Conservation (phyloP, 192 early-diverging fungal species). For the Chytriomyces sp. region DNA sequence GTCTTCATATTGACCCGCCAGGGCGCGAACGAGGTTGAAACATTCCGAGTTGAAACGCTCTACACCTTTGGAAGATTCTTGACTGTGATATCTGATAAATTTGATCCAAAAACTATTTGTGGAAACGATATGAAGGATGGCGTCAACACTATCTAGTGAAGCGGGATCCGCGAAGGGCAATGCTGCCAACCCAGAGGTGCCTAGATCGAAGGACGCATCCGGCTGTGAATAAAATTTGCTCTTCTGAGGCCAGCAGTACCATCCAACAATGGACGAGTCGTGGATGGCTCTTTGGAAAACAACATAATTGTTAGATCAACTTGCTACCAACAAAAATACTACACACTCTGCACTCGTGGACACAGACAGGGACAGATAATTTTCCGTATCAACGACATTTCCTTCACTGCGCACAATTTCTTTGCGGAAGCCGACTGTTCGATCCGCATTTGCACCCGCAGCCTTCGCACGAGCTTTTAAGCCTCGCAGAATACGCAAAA, state of each 20-base stretch:
- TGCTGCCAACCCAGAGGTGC: constrained; percentile 10
- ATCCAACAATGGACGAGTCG: constrained; percentile 57
- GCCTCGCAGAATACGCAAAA: constrained; percentile 64
- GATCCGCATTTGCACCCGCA: constrained; percentile 10
- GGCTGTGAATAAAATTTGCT: constrained; percentile 53
- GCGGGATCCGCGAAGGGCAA: constrained; percentile 61
- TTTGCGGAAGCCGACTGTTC: constrained; percentile 18
- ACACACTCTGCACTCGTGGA: constrained; percentile 9
- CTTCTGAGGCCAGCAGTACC: constrained; percentile 77
- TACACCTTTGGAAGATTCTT: constrained; percentile 46
- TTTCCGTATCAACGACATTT: constrained; percentile 33
- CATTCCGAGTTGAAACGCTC: constrained; percentile 66
- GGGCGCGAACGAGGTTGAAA: constrained; percentile 55
- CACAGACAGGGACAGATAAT: constrained; percentile 47
- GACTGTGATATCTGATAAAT: constrained; percentile 63
- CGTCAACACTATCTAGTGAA: constrained; percentile 58
- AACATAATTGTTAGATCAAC: neutral
- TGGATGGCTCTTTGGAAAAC: constrained; percentile 31
- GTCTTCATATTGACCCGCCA: constrained; percentile 54
- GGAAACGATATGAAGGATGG: constrained; percentile 56
- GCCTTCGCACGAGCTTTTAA: constrained; percentile 68
- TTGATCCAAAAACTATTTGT: constrained; percentile 69
- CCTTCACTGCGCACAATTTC: neutral
- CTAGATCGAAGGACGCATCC: constrained; percentile 27
- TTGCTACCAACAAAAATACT: neutral